Conservation (phyloP, 169 alveolate species). For the Amoebophrya sp. region DNA sequence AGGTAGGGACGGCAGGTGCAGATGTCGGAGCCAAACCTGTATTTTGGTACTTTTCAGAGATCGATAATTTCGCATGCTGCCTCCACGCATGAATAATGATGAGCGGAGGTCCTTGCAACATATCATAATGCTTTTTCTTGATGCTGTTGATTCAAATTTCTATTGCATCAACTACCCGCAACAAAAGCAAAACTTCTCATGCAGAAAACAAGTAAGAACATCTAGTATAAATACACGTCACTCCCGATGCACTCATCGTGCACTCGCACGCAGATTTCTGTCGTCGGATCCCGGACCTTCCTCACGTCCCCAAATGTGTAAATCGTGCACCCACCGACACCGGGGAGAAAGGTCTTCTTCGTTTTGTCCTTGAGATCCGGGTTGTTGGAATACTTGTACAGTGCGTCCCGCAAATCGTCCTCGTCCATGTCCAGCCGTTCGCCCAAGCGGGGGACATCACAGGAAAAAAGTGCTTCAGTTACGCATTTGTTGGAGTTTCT, state of each 20-base stretch:
- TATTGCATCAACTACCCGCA: too few species aligned
- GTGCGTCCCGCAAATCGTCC: slow-evolving; percentile 32
- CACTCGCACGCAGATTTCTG: slow-evolving; percentile 47
- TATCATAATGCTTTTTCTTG: too few species aligned
- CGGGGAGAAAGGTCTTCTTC: slow-evolving; percentile 30
- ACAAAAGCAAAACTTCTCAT: too few species aligned
- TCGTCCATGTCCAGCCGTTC: slow-evolving; percentile 37
- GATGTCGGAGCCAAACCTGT: slow-evolving; percentile 33
- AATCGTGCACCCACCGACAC: slow-evolving; percentile 47
- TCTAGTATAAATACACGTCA: slow-evolving; percentile 32
- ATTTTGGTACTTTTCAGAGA: background rate
- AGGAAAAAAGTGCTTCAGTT: too few species aligned
- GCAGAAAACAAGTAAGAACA: background rate
- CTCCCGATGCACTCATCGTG: slow-evolving; percentile 51
- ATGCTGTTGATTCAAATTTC: too few species aligned
- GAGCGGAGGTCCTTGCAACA: too few species aligned
- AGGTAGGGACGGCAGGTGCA: slow-evolving; percentile 50
- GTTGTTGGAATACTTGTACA: slow-evolving; percentile 28
- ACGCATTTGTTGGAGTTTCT: too few species aligned
- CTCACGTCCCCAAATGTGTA: slow-evolving; percentile 50
- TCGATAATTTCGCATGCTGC: too few species aligned
- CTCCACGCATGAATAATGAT: too few species aligned
- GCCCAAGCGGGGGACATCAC: slow-evolving; percentile 35
- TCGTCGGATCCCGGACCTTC: slow-evolving; percentile 39
- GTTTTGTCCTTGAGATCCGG: slow-evolving; percentile 41